Evolutionary conservation across 176 grass and related monocot genomes (phyloP).

Genomic region (Phoenix dactylifera): DNA sequence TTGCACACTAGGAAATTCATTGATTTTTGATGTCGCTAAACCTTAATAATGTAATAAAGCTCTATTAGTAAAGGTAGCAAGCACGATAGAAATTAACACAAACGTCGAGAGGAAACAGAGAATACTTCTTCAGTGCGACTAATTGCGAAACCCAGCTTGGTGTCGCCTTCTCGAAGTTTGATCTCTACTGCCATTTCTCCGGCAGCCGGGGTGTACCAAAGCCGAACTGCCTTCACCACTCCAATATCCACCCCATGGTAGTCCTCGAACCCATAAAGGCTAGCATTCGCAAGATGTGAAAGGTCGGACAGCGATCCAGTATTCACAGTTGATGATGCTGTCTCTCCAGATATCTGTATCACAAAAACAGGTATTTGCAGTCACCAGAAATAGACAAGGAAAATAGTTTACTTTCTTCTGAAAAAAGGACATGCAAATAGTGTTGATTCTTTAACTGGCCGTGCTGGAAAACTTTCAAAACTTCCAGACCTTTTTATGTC

Average conservation of each 20-base stretch:
- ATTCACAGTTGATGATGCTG: conserved; percentile 11
- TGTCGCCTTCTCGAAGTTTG: conserved; percentile 10
- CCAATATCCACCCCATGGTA: conserved; percentile 20
- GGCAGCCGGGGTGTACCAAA: conserved; percentile 9
- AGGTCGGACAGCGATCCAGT: conserved; percentile 9
- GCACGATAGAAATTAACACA: too few relatives aligned
- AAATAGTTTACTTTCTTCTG: too few relatives aligned
- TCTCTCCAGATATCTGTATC: conserved; percentile 16
- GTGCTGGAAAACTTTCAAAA: too few relatives aligned
- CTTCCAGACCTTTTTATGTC: too few relatives aligned
- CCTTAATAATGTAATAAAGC: too few relatives aligned
- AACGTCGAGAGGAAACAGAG: background rate
- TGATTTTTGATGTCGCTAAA: too few relatives aligned
- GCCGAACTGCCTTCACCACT: conserved; percentile 16
- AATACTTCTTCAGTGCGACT: conserved; percentile 15
- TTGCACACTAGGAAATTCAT: too few relatives aligned
- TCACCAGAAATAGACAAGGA: too few relatives aligned
- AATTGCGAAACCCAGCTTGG: conserved; percentile 10
- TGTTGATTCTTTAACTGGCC: too few relatives aligned
- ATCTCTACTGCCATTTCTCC: conserved; percentile 12
- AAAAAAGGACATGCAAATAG: too few relatives aligned
- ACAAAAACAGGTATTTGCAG: too few relatives aligned
- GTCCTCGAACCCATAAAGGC: conserved; percentile 20
- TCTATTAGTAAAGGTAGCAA: too few relatives aligned
- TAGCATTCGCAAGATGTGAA: conserved; percentile 7